Base-by-base conservation (phyloP, 352 stramenopile species). In the Globisporangium iwayamae region DNA sequence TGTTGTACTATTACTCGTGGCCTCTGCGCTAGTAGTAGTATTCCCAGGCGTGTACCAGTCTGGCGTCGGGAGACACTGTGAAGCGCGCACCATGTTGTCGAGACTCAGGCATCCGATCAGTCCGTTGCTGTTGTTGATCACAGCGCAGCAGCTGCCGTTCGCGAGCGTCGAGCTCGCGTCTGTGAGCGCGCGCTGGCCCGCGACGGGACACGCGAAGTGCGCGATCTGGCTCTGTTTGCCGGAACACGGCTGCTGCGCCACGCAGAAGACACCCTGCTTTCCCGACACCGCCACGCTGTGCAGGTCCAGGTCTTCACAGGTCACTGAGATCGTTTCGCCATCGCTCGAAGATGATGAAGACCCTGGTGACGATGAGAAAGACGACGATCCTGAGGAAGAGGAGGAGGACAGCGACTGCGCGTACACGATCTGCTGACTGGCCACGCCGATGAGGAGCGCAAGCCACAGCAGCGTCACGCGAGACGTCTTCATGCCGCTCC, bases 71-170 rank as follows among this genome's bases (percentile, higher is more conserved):
- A 86, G 65, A 67, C 77, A 84, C 53, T 51, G 52, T 2, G 67
- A 20, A 11, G 28, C 10, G 9, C 39, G 38, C 22, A 18, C 54
- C 20, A 36, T 16, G 10, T 36, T 65, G 48, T 70, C 70, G 2
- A 66, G 28, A 2, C 68, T 43, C 28, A 75, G 58, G 38, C 78
- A 87, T n/a, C 72, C 76, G 39, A 87, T 53, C 6, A 56, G 25
- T 1, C 70, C 76, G 7, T 47, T 70, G 43, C 14, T 11, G 1
- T 28, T 11, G 1, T 32, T 25, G 20, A 83, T 43, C 4, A 74
- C 63, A 3, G 78, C 72, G 46, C 78, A 87, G 72, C 78, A 87
- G 56, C 72, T 83, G 56, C 78, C 76, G 25, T 30, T 34, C 14
- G 50, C 25, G 10, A 87, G 52, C 36, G 45, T 54, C 8, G 41